Conservation (phyloP, 2,329 filamentous ascomycete species). For the Fusarium sp. region DNA sequence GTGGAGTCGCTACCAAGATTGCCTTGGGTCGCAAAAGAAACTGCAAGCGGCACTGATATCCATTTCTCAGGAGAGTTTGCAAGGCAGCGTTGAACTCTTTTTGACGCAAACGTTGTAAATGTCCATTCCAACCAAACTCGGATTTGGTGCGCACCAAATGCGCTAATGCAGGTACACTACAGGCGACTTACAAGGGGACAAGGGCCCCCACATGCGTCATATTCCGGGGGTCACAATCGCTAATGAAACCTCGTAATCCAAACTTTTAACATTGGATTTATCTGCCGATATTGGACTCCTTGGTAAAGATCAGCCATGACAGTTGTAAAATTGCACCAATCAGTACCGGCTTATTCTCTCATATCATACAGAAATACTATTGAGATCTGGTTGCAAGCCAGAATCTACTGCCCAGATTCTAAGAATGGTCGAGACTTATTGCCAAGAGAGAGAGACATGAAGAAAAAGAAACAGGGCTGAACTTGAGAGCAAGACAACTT, state of each 20-base stretch:
- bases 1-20: conserved; percentile 9
- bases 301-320: not conserved
- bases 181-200: not conserved
- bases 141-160: not conserved
- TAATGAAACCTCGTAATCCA: conserved; percentile 19
- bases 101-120: not conserved
- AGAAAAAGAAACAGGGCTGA: conserved; percentile 4
- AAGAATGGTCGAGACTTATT: not conserved
- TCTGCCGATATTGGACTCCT: not conserved
- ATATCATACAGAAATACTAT: too few species aligned
- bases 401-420: not conserved
- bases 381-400: not conserved
- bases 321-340: not conserved
- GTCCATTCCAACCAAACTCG: conserved; percentile 1
- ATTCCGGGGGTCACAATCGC: conserved; percentile 22
- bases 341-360: not conserved
- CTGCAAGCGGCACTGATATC: not conserved
- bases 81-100: not conserved
- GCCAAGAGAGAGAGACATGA: conserved; percentile 1
- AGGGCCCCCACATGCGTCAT: conserved; percentile 22
- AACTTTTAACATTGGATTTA: not conserved
- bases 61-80: not conserved
- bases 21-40: not conserved
- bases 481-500: not conserved
- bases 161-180: conserved; percentile 30